Evolutionary conservation across 192 early-diverging fungal species (phyloP), one percentile per base, ranked within the genome.

Genomic region (Coemansia sp.): DNA sequence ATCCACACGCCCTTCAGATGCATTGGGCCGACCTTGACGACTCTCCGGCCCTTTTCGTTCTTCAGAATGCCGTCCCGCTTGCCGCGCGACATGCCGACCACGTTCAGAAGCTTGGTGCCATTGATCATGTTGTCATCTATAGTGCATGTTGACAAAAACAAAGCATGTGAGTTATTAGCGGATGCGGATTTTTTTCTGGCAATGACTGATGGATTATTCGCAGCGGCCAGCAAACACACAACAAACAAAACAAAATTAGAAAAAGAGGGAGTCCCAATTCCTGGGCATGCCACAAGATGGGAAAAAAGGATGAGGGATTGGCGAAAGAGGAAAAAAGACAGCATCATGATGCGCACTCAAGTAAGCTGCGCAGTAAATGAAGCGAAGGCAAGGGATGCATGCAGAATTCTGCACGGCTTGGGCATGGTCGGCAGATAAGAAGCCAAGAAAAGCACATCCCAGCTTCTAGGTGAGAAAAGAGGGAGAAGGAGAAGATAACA

Each of bases 1-100:
- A 91, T 91, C 92, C 92, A 94, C 61, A 94, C 92, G 39, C 92
- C 92, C 74, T 94, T 94, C 39, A 94, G 77, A 65, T 92, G 90
- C 91, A 94, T 93, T 5, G 92, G 88, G 20, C 92, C 92, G 3
- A 91, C 90, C 77, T 94, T 94, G 61, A 94, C 91, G 7, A 94
- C 92, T 7, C 89, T 87, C 53, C 92, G 85, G 32, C 89, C 92
- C 78, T 92, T 92, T 75, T 94, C 92, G 71, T 93, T 92, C 73
- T 94, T 94, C 42, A 94, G 83, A 55, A 94, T 93, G 2, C 90
- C 91, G 65, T 94, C 92, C 44, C 92, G 83, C 73, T 92, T 92
- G 56, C 92, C 92, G 25, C 92, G 89, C 57, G 92, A 90, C 91
- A 94, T 93, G 50, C 91, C 91, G 16, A 89, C 89, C 20, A 94